Conservation (phyloP, 352 stramenopile species). For the Phytophthora fragariaefolia region DNA sequence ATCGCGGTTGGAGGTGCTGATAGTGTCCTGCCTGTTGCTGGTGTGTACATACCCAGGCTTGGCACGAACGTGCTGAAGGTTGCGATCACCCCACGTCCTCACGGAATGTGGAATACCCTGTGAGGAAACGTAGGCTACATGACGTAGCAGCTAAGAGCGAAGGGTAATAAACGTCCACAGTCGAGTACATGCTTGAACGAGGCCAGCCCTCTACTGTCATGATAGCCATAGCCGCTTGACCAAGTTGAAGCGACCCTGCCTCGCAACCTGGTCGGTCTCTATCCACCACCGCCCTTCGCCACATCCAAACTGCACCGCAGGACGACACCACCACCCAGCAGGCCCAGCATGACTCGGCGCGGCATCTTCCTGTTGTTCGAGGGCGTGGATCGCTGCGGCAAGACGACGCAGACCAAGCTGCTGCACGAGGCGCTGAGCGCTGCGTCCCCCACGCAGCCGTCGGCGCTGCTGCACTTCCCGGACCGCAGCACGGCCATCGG, state of each 20-base stretch:
- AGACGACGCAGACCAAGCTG: conserved; percentile 98
- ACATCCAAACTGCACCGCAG: no score
- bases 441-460: conserved; percentile 15
- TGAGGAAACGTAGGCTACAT: no score
- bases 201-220: no score
- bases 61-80: not conserved
- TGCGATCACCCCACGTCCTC: not conserved
- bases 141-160: not conserved
- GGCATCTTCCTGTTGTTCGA: conserved; percentile 99
- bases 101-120: not conserved
- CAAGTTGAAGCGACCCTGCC: no score
- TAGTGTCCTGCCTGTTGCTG: not conserved
- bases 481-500: conserved; percentile 93
- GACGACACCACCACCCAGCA: not conserved
- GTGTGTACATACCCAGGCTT: not conserved
- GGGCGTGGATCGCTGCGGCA: conserved; percentile 98
- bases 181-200: no score
- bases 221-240: no score
- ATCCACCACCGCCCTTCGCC: conserved; percentile 2
- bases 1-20: not conserved
- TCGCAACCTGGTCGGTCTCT: not conserved
- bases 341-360: conserved; percentile 50
- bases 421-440: conserved; percentile 76
- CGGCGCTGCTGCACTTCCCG: conserved; percentile 77
- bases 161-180: no score